Base-by-base conservation (phyloP, 1,284 basidiomycete genomes). In the Dichomitus squalens region DNA sequence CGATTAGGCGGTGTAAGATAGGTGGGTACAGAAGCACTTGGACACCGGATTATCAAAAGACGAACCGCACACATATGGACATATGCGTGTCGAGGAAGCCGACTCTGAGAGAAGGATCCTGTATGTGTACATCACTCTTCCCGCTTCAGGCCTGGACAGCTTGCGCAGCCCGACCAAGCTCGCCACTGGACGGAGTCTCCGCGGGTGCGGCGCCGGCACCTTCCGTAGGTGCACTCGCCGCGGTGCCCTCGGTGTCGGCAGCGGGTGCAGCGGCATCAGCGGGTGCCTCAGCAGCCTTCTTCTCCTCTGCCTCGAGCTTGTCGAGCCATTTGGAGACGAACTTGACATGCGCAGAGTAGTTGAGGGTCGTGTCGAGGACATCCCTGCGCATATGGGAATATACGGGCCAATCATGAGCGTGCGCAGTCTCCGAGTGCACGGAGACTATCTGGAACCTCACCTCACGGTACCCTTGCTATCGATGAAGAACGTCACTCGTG, bases 401-500 rank as follows among this genome's bases (percentile, higher is more conserved):
- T 35, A 23, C 14, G 49, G 29, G 23, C 8, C 18, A 8, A 34
- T 5, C 18, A 25, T 52, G 34, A 46, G 51, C 51, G 16, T 27
- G 20, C 27, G 25, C 49, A 31, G 7, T 8, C 25, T 47, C 21
- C 29, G 50, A 18, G 25, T 9, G 16, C n/a, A 6, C 12, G 50
- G 20, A 33, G 36, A n/a, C 14, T 14, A 12, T 14, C 50, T 14
- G 27, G 20, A 5, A 25, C 9, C 79, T 27, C 68, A 88, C 83
- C 81, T 79, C 31, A 93, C 75, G 46, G 84, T 73, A 3, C 92
- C 90, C 53, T 87, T 79, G 52, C 74, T 77, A 69, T 92, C 89
- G 55, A 93, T 85, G 65, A 92, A 78, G 69, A 92, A 88, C 0
- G 91, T 93, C 23, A 84, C 80, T 21, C 91, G 81, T 4, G 87